A percentile compares a stretch with the other conserved stretches of the same genome.
Conservation (phyloP, 495 filamentous ascomycete genomes). For the Aspergillus sparsus region DNA sequence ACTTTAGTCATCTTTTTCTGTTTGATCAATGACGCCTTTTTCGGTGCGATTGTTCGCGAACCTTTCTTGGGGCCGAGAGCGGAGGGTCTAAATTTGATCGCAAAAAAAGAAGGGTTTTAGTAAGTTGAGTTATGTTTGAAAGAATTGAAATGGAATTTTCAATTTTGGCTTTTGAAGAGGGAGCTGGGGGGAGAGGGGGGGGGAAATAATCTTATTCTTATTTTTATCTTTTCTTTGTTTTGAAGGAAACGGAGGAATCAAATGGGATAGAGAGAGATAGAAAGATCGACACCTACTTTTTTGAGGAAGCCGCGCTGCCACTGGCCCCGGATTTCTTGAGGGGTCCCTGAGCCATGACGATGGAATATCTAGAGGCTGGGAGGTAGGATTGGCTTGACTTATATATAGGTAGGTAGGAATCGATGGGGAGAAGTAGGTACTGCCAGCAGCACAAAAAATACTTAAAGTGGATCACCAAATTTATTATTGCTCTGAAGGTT, state of each 20-base stretch:
- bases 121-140: background rate
- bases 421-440: constrained; percentile 3
- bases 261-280: background rate
- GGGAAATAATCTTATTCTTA: background rate
- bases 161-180: too few relatives aligned
- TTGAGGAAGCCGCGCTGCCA: constrained; percentile 23
- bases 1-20: constrained; percentile 66
- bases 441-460: too few relatives aligned
- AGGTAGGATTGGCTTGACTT: constrained; percentile 2
- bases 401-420: background rate
- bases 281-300: constrained; percentile 33
- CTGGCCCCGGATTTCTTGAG: constrained; percentile 41
- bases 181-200: background rate
- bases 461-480: too few relatives aligned
- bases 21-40: constrained; percentile 61
- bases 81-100: constrained; percentile 14
- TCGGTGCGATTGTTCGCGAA: constrained; percentile 64
- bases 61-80: constrained; percentile 54
- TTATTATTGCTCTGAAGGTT: too few relatives aligned
- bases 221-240: too few relatives aligned
- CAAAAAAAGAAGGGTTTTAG: background rate
- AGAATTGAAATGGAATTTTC: background rate
- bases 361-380: background rate
- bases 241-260: too few relatives aligned
- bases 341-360: constrained; percentile 40